These are phyloP conservation scores for Globisporangium barbulae DNA, from an alignment of 352 stramenopile species.

Conservation along the genomic window DNA sequence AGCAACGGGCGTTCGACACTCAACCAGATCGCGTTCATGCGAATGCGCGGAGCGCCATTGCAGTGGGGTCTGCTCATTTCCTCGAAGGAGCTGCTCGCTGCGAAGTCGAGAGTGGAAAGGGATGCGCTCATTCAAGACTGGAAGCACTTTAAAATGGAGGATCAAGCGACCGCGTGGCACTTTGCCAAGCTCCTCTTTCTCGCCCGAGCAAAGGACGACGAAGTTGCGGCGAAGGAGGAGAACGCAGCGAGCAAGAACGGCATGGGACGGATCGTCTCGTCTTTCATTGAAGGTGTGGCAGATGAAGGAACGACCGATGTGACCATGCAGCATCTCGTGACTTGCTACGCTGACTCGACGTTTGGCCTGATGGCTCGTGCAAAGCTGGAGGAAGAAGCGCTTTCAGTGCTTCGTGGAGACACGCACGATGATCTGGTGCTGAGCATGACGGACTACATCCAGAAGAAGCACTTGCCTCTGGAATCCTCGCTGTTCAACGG, in stretches of 20 bases:
- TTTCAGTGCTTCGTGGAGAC: conserved; percentile 38
- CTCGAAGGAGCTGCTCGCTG: conserved; percentile 62
- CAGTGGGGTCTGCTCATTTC: conserved; percentile 76
- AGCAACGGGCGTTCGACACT: conserved; percentile 44
- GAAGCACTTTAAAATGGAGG: conserved; percentile 33
- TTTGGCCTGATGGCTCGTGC: conserved; percentile 26
- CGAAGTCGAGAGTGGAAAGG: conserved; percentile 37
- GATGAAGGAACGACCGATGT: conserved; percentile 41
- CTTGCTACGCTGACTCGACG: conserved; percentile 57
- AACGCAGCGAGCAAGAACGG: conserved; percentile 4
- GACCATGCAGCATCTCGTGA: conserved; percentile 50
- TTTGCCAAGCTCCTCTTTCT: conserved; percentile 80
- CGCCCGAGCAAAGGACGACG: conserved; percentile 47
- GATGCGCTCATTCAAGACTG: conserved; percentile 36
- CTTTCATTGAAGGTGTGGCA: conserved; percentile 50
- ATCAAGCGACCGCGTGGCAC: conserved; percentile 66
- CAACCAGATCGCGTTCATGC: conserved; percentile 64
- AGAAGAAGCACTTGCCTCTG: conserved; percentile 76
- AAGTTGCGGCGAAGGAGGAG: conserved; percentile 9
- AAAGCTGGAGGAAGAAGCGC: conserved; percentile 46
- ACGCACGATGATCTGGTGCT: conserved; percentile 57
- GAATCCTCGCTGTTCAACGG: conserved; percentile 85
- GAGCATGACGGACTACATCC: conserved; percentile 74
- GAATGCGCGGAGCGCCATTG: conserved; percentile 64
- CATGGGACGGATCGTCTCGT: conserved; percentile 30